Evolutionary conservation across 1,284 basidiomycete species (phyloP), one percentile per base, ranked within the genome.

Genomic region (Vanrija sp.): DNA sequence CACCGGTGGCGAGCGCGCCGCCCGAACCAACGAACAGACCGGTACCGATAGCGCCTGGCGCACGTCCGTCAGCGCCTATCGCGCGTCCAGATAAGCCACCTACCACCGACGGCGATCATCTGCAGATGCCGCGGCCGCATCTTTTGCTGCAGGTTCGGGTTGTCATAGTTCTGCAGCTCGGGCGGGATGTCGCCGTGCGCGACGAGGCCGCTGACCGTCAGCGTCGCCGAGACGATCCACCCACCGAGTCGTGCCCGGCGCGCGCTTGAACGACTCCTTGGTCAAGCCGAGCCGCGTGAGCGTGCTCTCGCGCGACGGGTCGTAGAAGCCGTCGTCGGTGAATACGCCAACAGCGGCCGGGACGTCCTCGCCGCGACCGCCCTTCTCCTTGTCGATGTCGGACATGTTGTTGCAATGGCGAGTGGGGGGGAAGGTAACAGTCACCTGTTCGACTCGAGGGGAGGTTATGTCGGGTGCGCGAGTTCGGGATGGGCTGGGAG

Each of bases 1-100:
- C 81, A 49, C 79, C 80, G 3, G 53, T 69, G 8, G 61, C 55
- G 12, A 81, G 73, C 12, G 79, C 77, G 23, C 61, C 58, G 23
- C 79, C 79, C 8, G 76, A 75, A 54, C 79, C 79, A 50, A 81
- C 66, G 49, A 68, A 68, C 23, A 70, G 64, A 70, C 76, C 78
- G 22, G 79, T 80, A 36, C 79, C 79, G 59, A 80, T 80, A 22
- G 75, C 75, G n/a, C 51, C 48, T 49, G 12, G 31, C 4, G 24
- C 5, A 25, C 5, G 39, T 15, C n/a, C 5, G 47, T 49, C 14
- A 49, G 47, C 18, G 15, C 25, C n/a, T 44, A n/a, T 15, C 16
- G 25, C 25, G 25, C 15, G 42, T 6, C 41, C 14, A 31, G 23
- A 45, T 23, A 16, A 15, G 18, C 19, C 2, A 49, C 48, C 23